Percentiles rank a stretch among this genome's conserved stretches.
These are phyloP conservation scores for Cornus florida DNA, from an alignment of 148 eudicot species.

Conservation along the genomic window DNA sequence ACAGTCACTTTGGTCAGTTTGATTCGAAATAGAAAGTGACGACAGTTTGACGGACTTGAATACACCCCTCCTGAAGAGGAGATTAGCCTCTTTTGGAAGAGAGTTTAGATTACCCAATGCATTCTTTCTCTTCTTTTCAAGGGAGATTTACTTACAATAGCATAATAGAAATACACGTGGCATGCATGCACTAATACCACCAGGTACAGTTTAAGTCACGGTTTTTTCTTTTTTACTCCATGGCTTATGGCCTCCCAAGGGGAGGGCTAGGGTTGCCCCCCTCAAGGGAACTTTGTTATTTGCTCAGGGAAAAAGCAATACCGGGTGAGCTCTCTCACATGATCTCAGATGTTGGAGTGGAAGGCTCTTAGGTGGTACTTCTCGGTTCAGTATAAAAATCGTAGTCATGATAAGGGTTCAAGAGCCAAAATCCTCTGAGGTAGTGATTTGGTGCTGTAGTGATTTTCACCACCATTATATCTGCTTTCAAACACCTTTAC, in stretches of 20 bases:
- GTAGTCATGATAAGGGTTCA: no score
- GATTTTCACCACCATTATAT: no score
- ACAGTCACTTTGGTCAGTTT: slow-evolving; percentile 91
- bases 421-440: no score
- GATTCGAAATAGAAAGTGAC: slow-evolving; percentile 41
- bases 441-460: no score
- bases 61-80: slow-evolving; percentile 48
- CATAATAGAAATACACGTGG: slow-evolving; percentile 50
- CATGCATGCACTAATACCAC: slow-evolving; percentile 26
- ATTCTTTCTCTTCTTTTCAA: slow-evolving; percentile 44
- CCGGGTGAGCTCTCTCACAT: no score
- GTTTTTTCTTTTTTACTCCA: not conserved
- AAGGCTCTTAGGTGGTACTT: no score
- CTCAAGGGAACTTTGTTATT: not conserved
- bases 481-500: no score
- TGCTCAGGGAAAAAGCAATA: not conserved
- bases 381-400: no score
- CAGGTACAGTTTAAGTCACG: slow-evolving; percentile 27
- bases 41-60: slow-evolving; percentile 41
- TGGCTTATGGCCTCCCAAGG: not conserved
- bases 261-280: not conserved
- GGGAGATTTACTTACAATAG: slow-evolving; percentile 61
- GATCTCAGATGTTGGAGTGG: no score
- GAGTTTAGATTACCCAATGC: slow-evolving; percentile 51
- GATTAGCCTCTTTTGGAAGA: slow-evolving; percentile 56